A percentile compares a stretch with the other conserved stretches of the same genome.
Evolutionary conservation across 306 rosid species (phyloP).

Genomic region (Glycine soja): DNA sequence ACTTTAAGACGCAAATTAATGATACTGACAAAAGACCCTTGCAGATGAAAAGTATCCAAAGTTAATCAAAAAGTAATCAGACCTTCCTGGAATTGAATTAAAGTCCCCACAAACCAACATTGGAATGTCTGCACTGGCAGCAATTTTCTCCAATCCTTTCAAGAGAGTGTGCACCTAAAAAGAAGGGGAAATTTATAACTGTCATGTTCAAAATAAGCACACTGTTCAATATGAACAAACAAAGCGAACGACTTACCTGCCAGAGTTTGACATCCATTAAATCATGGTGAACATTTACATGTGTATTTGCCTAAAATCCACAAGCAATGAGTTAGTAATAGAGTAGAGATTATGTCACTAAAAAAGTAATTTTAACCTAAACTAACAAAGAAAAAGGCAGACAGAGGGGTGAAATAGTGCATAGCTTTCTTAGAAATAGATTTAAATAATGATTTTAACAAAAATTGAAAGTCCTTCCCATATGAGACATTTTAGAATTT

Average conservation of each 20-base stretch:
- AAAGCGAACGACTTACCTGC: slow-evolving; percentile 69
- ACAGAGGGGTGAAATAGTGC: not conserved
- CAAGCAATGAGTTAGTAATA: slow-evolving; percentile 34
- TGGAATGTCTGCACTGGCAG: slow-evolving; percentile 99
- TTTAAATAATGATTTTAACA: slow-evolving; percentile 5
- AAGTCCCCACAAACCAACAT: slow-evolving; percentile 99
- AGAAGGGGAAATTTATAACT: slow-evolving; percentile 37
- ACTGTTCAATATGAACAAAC: slow-evolving; percentile 15
- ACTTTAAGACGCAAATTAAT: slow-evolving; percentile 43
- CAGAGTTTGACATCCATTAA: slow-evolving; percentile 95
- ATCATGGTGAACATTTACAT: slow-evolving; percentile 85
- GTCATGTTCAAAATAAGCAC: slow-evolving; percentile 3
- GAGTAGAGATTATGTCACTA: slow-evolving; percentile 23
- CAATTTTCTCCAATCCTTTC: slow-evolving; percentile 98
- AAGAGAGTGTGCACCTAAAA: slow-evolving; percentile 91
- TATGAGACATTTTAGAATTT: not conserved
- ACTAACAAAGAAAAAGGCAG: not conserved
- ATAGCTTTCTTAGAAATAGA: slow-evolving; percentile 12
- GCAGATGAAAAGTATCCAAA: not conserved
- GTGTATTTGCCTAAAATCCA: slow-evolving; percentile 87
- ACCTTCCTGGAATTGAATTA: slow-evolving; percentile 99
- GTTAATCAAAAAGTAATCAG: slow-evolving; percentile 34
- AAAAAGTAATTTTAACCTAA: slow-evolving; percentile 17
- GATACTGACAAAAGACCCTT: slow-evolving; percentile 17
- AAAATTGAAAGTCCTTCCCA: not conserved